A percentile compares a stretch with the other conserved stretches of the same genome.
Conservation (phyloP, 1,139 yeast genomes). For the Yamadazyma dendronema region DNA sequence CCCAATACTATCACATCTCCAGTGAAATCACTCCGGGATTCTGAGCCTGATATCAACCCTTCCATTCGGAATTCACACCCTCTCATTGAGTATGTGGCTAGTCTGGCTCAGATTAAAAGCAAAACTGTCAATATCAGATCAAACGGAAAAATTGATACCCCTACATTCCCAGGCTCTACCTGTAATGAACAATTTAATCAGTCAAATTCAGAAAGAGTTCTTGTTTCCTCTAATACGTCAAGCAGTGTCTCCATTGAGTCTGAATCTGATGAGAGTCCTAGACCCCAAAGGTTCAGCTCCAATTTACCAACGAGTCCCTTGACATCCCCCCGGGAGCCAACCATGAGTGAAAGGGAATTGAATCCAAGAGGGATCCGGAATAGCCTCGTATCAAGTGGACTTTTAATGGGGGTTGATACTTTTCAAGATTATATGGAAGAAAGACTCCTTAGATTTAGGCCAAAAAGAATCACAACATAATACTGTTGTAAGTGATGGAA, state of each 20-base stretch:
- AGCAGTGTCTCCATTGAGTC: too few relatives aligned
- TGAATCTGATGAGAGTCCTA: constrained; percentile 5
- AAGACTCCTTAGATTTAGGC: constrained; percentile 51
- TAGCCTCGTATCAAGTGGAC: background rate
- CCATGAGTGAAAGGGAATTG: background rate
- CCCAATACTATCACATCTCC: background rate
- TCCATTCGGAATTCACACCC: too few relatives aligned
- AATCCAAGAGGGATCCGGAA: background rate
- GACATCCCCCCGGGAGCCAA: constrained; percentile 1
- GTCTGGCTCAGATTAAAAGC: background rate
- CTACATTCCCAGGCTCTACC: constrained; percentile 3
- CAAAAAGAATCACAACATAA: constrained; percentile 45
- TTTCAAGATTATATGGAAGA: constrained; percentile 47
- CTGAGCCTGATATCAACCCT: too few relatives aligned
- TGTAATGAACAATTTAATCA: background rate
- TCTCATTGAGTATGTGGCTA: background rate
- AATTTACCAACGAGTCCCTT: background rate
- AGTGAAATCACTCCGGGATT: too few relatives aligned
- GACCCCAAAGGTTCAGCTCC: background rate
- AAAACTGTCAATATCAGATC: constrained; percentile 7
- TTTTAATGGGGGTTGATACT: background rate
- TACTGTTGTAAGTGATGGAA: constrained; percentile 34
- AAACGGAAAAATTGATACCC: constrained; percentile 6
- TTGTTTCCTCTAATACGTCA: too few relatives aligned
- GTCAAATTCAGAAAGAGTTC: background rate